Base-by-base conservation (phyloP, 2,329 filamentous ascomycete species). In the Trichoderma sp. region DNA sequence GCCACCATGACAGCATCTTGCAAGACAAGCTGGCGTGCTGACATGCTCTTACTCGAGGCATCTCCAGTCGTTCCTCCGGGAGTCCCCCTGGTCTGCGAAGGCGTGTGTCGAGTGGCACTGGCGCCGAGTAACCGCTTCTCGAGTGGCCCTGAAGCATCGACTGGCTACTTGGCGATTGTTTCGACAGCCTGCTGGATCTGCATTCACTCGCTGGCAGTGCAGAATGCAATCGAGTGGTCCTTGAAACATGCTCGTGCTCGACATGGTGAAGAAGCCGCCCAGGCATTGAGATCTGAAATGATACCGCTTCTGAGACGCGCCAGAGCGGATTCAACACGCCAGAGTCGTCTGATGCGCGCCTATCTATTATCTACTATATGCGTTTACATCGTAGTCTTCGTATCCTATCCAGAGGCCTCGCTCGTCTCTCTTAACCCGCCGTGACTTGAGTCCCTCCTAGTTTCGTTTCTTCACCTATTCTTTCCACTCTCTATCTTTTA, bases 61-160 rank as follows among this genome's bases (percentile, higher is more conserved):
- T 28, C 59, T 36, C 43, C 34, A 43, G 68, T 39, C 30, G 30
- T 39, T 70, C 58, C 39, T 70, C 68, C 47, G 59, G 7, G 39
- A 43, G 39, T 15, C 3, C 20, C 55, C 39, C 57, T 15, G 28
- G 43, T 55, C 26, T 23, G 23, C 36, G 0, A 4, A 23, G 63
- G 70, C 63, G 34, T 64, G 55, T 39, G 63, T 77, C 73, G 47
- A 74, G 73, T 73, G 74, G 72, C 73, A 68, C 72, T 67, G 59
- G 36, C 59, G 59, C 68, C 58, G 58, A n/a, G 61, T 70, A 20
- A 70, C 62, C 63, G 57, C 66, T 36, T 30, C 34, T 70, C 58
- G 70, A 73, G 50, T 73, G 71, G 73, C 47, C 39, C 47, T 76
- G 50, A n/a, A 66, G 36, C 61, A 28, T 47, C 59, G 15, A n/a